Evolutionary conservation across 1,284 basidiomycete genomes (phyloP).

Genomic region (Tetrapyrgos nigripes): DNA sequence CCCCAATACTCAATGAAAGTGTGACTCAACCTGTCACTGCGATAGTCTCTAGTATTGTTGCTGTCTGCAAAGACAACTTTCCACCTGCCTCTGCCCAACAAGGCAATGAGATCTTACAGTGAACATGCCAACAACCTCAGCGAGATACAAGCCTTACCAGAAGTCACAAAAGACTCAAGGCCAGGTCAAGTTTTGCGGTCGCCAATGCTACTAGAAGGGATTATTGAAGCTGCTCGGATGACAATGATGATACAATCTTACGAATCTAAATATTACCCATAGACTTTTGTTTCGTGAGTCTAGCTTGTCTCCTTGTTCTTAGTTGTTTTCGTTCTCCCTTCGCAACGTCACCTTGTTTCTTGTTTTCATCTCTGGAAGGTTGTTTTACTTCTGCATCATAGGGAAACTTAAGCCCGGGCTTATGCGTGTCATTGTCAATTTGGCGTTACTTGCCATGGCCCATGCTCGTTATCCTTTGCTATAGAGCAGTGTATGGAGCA

Average conservation of each 20-base stretch:
- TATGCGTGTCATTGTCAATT: conserved; percentile 76
- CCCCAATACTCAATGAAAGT: conserved; percentile 89
- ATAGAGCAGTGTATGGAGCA: too few relatives aligned
- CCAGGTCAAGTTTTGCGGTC: conserved; percentile 91
- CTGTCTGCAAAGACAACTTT: conserved; percentile 91
- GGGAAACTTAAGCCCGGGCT: conserved; percentile 57
- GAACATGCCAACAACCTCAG: conserved; percentile 92
- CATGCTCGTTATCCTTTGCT: conserved; percentile 43
- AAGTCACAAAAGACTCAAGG: conserved; percentile 91
- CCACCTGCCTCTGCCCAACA: conserved; percentile 69
- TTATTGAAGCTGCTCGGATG: conserved; percentile 84
- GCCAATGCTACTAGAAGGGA: conserved; percentile 93
- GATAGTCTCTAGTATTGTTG: conserved; percentile 96
- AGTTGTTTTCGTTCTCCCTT: too few relatives aligned
- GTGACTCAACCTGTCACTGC: conserved; percentile 98
- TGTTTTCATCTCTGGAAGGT: conserved; percentile 42
- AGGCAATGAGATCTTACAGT: conserved; percentile 82
- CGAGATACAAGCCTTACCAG: conserved; percentile 83
- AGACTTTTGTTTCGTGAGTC: background rate
- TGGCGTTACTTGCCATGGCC: conserved; percentile 55
- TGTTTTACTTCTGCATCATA: conserved; percentile 38
- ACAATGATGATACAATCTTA: conserved; percentile 30
- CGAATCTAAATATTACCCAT: background rate
- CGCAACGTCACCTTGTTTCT: too few relatives aligned
- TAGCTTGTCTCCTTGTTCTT: background rate